Percentiles rank a stretch among this genome's conserved stretches.
phyloP scores from a whole-genome alignment of 2,329 filamentous ascomycete genomes.

The Penicillium capsulatum region DNA sequence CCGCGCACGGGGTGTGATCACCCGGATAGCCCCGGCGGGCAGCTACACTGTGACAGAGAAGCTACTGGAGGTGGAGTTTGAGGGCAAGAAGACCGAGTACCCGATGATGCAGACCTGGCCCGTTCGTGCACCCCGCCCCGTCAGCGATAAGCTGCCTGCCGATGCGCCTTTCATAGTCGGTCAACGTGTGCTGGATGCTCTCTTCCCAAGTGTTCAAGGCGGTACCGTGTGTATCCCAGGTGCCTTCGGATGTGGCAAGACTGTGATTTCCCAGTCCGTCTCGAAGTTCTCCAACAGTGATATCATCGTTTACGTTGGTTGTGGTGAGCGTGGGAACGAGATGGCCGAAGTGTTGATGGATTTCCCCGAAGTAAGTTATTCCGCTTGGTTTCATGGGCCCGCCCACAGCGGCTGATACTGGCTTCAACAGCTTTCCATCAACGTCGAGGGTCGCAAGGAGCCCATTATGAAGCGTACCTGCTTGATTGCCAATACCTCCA shows the following conservation, averaged over 20 bases:
- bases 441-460: constrained; percentile 89
- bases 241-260: constrained; percentile 98
- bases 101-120: constrained; percentile 99
- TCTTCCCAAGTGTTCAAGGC: constrained; percentile 95
- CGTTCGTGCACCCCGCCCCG: constrained; percentile 88
- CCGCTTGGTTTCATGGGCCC: constrained; percentile 12
- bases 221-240: constrained; percentile 97
- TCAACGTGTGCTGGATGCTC: constrained; percentile 89
- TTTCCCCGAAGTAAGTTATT: constrained; percentile 70
- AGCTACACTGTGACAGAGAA: constrained; percentile 92
- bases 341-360: constrained; percentile 99
- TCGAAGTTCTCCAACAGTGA: constrained; percentile 99
- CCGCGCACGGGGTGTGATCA: constrained; percentile 85
- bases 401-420: not conserved
- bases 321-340: constrained; percentile 92
- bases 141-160: constrained; percentile 85
- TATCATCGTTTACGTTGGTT: constrained; percentile 95
- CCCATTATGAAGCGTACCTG: constrained; percentile 99
- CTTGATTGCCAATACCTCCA: constrained; percentile 97
- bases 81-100: constrained; percentile 89
- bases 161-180: constrained; percentile 92
- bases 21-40: constrained; percentile 81
- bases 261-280: constrained; percentile 95
- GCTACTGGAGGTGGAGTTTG: constrained; percentile 92
- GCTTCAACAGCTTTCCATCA: constrained; percentile 67